Evolutionary conservation across 2,329 filamentous ascomycete genomes (phyloP), one percentile per base, ranked within the genome.

Genomic region (Paramyrothecium roridum): DNA sequence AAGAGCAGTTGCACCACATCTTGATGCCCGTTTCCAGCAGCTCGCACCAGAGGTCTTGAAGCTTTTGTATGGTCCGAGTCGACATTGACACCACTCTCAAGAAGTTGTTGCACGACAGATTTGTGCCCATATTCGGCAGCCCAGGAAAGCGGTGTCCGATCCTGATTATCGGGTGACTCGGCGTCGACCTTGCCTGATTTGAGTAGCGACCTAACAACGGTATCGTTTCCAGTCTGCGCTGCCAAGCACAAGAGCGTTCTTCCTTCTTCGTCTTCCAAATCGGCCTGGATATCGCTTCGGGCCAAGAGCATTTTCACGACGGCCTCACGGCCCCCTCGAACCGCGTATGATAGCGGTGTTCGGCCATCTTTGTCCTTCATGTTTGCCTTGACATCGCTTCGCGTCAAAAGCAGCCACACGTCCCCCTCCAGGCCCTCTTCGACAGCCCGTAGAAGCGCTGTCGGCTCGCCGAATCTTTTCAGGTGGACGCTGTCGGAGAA

Each of bases 1-100:
- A 61, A 22, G 0, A 53, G 21, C 1, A 57, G 40, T 58, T 54
- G 58, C 2, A 61, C 50, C 0, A 33, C 8, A 1, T 51, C 56
- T 2, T 34, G 12, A 7, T 61, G 23, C 0, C 59, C 59, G 4
- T 2, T 6, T 3, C 10, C 51, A 0, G 54, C 54, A 1, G 56
- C 54, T 10, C 50, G 33, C 1, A 52, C 7, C 0, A 59, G 11
- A 3, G 54, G 30, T 4, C 4, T 2, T 37, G 10, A 16, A 16
- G 10, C 33, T 16, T 16, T 10, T 37, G 8, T 37, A 16, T 37
- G 10, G 10, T 37, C 33, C 33, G 33, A 37, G 10, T 37, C 33
- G 33, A 37, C 16, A 16, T 10, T 37, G 8, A 16, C 33, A 16
- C 33, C 33, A 16, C 16, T 37, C 33, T 37, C 16, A 10, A 10